Evolutionary conservation across 257 asterid genomes (phyloP).

Genomic region (Solanum bulbocastanum): DNA sequence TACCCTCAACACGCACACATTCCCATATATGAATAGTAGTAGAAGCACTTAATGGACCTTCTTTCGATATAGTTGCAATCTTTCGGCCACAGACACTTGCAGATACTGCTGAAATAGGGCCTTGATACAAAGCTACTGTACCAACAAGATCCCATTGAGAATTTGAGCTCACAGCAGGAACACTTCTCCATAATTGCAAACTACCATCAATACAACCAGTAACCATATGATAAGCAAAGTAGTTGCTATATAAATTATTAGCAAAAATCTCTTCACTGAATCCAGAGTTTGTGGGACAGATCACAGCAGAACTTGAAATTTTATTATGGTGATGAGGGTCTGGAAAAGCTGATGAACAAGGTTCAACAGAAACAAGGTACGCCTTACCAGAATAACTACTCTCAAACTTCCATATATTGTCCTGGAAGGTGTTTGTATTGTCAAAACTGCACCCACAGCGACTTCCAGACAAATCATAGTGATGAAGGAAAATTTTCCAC

Average conservation of each 20-base stretch:
- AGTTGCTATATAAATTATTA: slow-evolving; percentile 27
- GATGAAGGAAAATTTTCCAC: slow-evolving; percentile 67
- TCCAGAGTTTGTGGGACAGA: slow-evolving; percentile 38
- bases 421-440: slow-evolving; percentile 13
- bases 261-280: slow-evolving; percentile 26
- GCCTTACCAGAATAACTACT: slow-evolving; percentile 43
- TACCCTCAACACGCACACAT: slow-evolving; percentile 44
- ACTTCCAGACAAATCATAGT: slow-evolving; percentile 28
- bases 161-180: slow-evolving; percentile 37
- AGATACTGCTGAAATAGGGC: slow-evolving; percentile 46
- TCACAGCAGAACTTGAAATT: slow-evolving; percentile 61
- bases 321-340: slow-evolving; percentile 38
- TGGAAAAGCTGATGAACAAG: slow-evolving; percentile 64
- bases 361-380: slow-evolving; percentile 45
- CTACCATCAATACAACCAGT: slow-evolving; percentile 66
- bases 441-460: slow-evolving; percentile 20
- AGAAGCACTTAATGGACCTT: slow-evolving; percentile 20
- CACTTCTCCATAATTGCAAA: slow-evolving; percentile 80
- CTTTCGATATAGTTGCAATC: slow-evolving; percentile 51
- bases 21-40: slow-evolving; percentile 64
- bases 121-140: slow-evolving; percentile 42
- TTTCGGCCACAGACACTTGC: slow-evolving; percentile 60
- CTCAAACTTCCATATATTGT: slow-evolving; percentile 36
- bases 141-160: slow-evolving; percentile 82
- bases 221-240: slow-evolving; percentile 66